Conservation (phyloP, 768 basidiomycete species). For the Lentinula raphanica region DNA sequence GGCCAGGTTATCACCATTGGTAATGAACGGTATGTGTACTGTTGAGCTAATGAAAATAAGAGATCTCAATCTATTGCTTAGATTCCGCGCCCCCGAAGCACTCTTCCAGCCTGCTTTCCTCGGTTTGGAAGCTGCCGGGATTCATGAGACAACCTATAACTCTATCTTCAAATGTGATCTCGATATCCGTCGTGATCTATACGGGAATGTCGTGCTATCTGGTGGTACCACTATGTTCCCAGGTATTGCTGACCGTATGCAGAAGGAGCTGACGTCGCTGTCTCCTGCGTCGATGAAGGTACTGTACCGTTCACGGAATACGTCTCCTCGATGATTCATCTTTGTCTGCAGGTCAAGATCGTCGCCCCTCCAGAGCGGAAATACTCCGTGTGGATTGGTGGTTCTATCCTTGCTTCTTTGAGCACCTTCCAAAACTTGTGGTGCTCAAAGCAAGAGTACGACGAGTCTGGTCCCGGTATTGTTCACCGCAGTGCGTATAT, state of each 20-base stretch:
- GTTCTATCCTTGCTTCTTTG: conserved; percentile 80
- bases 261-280: conserved; percentile 64
- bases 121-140: conserved; percentile 67
- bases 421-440: conserved; percentile 97
- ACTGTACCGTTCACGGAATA: conserved; percentile 11
- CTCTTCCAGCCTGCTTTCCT: conserved; percentile 92
- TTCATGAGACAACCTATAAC: conserved; percentile 86
- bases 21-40: conserved; percentile 64
- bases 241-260: conserved; percentile 86
- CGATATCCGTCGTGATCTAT: conserved; percentile 77
- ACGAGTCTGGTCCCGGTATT: conserved; percentile 59
- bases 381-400: conserved; percentile 89
- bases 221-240: conserved; percentile 96
- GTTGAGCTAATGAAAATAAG: conserved; percentile 24
- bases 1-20: conserved; percentile 96
- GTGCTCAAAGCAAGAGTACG: conserved; percentile 92
- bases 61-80: conserved; percentile 46
- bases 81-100: conserved; percentile 87
- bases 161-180: conserved; percentile 86
- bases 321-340: conserved; percentile 5
- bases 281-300: conserved; percentile 65
- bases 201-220: conserved; percentile 81
- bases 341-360: conserved; percentile 44
- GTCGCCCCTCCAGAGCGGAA: conserved; percentile 67
- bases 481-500: conserved; percentile 32